These are phyloP conservation scores for Exophiala spinifera DNA, from an alignment of 2,329 filamentous ascomycete genomes.

Conservation along the genomic window DNA sequence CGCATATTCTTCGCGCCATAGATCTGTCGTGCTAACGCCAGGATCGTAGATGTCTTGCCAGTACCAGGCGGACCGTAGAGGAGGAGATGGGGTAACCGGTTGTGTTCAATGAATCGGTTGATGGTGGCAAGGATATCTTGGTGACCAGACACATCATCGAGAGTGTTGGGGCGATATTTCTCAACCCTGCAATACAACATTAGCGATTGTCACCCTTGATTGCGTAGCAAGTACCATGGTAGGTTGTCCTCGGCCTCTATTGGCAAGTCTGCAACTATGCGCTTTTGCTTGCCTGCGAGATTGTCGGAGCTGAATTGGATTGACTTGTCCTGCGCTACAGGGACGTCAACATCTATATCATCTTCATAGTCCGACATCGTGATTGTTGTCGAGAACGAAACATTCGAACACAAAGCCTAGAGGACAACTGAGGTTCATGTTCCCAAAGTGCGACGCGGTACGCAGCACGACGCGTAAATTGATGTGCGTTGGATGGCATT, in stretches of 20 bases:
- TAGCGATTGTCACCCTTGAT: constrained; percentile 17
- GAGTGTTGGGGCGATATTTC: constrained; percentile 86
- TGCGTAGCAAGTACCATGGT: constrained; percentile 65
- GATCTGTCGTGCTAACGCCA: constrained; percentile 87
- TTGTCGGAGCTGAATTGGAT: constrained; percentile 72
- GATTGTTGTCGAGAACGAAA: constrained; percentile 13
- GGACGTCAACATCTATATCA: constrained; percentile 67
- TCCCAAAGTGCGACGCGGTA: constrained; percentile 1
- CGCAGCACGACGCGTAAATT: constrained; percentile 15
- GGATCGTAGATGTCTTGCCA: constrained; percentile 94
- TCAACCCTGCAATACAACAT: constrained; percentile 66
- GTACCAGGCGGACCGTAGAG: constrained; percentile 96
- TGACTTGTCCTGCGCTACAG: constrained; percentile 45
- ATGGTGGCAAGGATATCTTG: constrained; percentile 96
- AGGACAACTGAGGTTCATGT: not conserved
- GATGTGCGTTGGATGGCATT: not conserved
- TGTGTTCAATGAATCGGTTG: constrained; percentile 94
- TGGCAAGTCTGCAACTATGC: constrained; percentile 86
- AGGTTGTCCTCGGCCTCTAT: constrained; percentile 90
- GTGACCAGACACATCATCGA: constrained; percentile 92
- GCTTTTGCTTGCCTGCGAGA: constrained; percentile 74
- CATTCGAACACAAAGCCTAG: constrained; percentile 1
- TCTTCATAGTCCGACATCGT: constrained; percentile 57
- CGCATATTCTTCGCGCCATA: constrained; percentile 90
- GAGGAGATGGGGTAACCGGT: constrained; percentile 89